A percentile compares a stretch with the other conserved stretches of the same genome.
Conservation (phyloP, 2,329 filamentous ascomycete genomes). For the Trichophaea hybrida region DNA sequence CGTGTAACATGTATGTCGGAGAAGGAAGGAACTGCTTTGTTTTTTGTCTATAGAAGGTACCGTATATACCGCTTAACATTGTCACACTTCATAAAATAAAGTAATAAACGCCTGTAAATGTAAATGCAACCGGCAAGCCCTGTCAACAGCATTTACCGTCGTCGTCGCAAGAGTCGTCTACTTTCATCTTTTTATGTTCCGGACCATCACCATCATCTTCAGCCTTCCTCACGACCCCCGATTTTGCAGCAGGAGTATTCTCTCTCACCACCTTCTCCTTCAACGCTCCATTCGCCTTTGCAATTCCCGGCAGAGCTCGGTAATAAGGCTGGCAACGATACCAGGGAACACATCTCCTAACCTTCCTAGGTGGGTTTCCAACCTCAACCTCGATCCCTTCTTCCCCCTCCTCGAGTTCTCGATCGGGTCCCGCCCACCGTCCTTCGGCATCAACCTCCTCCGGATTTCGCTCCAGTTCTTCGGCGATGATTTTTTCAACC, state of each 20-base stretch:
- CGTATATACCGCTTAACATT: no score
- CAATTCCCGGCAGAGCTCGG: constrained; percentile 58
- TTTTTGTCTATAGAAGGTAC: no score
- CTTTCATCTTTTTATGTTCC: constrained; percentile 7
- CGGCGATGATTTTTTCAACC: constrained; percentile 64
- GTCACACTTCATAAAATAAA: no score
- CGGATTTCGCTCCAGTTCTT: constrained; percentile 46
- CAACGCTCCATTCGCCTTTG: constrained; percentile 65
- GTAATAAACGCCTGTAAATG: not conserved
- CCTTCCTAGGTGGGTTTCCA: constrained; percentile 7
- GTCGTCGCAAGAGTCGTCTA: not conserved
- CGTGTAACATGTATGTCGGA: no score
- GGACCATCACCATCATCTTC: constrained; percentile 16
- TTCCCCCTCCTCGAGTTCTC: constrained; percentile 19
- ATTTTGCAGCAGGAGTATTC: constrained; percentile 34
- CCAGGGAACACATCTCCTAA: constrained; percentile 23
- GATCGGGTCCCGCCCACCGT: constrained; percentile 20
- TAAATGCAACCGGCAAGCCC: not conserved
- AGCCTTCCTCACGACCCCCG: constrained; percentile 30
- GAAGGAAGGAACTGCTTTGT: no score
- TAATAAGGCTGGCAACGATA: constrained; percentile 27
- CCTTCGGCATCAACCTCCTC: constrained; percentile 22
- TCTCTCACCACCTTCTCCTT: constrained; percentile 37
- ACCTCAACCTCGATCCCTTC: constrained; percentile 18
- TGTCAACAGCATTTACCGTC: no score